Percentiles rank a stretch among this genome's conserved stretches.
Evolutionary conservation across 805 yeast species (phyloP).

Genomic region (Zygotorulaspora sp.): DNA sequence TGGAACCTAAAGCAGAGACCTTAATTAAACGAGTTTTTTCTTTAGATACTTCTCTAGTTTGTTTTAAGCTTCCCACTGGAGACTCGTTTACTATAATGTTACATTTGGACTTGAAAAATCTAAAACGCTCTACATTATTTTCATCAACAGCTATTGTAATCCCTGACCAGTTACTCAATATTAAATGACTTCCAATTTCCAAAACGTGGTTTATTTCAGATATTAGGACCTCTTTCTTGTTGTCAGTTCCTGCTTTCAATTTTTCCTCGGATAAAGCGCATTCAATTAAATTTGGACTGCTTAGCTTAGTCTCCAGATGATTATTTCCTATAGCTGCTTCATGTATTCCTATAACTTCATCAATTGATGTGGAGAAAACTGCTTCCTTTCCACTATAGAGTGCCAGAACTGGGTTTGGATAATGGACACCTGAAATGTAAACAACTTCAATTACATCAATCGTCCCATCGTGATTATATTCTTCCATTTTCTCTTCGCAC

Average conservation of each 20-base stretch:
- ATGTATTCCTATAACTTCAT: constrained; percentile 17
- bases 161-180: constrained; percentile 27
- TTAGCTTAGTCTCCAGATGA: background rate
- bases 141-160: constrained; percentile 14
- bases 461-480: background rate
- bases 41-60: constrained; percentile 6
- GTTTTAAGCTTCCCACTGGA: constrained; percentile 23
- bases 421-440: constrained; percentile 26
- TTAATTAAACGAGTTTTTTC: constrained; percentile 6
- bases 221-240: constrained; percentile 6
- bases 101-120: constrained; percentile 22
- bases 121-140: background rate
- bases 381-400: constrained; percentile 1
- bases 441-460: constrained; percentile 15
- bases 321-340: background rate
- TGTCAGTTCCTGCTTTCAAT: background rate
- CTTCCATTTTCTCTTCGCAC: background rate
- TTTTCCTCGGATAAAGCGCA: background rate
- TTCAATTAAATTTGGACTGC: background rate
- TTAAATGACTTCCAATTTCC: constrained; percentile 5
- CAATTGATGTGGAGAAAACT: constrained; percentile 25
- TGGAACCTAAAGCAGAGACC: constrained; percentile 5
- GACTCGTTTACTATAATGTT: constrained; percentile 23
- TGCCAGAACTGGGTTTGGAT: constrained; percentile 30
- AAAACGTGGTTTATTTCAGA: constrained; percentile 18